Evolutionary conservation across 148 eudicot genomes (phyloP), one percentile per base, ranked within the genome.

Genomic region (Vaccinium corymbosum): DNA sequence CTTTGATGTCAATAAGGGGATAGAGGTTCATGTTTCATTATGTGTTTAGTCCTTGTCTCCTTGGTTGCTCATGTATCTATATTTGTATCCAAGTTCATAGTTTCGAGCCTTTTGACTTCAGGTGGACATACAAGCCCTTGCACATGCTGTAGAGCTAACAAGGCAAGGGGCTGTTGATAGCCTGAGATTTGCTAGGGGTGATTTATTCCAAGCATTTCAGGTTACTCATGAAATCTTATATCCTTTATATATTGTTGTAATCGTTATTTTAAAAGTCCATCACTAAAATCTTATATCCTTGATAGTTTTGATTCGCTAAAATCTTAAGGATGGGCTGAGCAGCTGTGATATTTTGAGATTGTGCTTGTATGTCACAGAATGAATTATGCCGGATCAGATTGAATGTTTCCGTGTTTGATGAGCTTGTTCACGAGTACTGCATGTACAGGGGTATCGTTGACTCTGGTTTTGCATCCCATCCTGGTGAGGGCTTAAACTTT

Each of bases 121-220:
- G 99, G 95, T 91, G 87, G 99, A 97, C 85, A 91, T 97, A 87
- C 99, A 94, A 89, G 97, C 98, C 77, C 93, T 97, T 87, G 98
- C 95, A 51, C 98, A 94, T 88, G 99, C 99, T 88, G 99, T 97
- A 68, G 93, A 94, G 90, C 95, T 97, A 57, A 94, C 99, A 25
- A 90, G 99, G 86, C 99, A 97, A 79, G 93, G 92, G 84, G 99
- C 98, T 4, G 91, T 94, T 79, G 98, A 94, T 85, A 97, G 99
- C 88, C 86, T 97, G 90, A 92, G 91, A 89, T 88, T 92, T 89
- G 94, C 99, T 0, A 94, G 90, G 90, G 97, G 97, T 77, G 98
- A 97, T 87, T 71, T 93, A 80, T 85, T 86, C 81, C 93, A 90
- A 87, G 99, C 99, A 83, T 93, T 97, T 87, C 94, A 97, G 99